Percentiles rank a stretch among this genome's conserved stretches.
Evolutionary conservation across 2,329 filamentous ascomycete genomes (phyloP).

Genomic region (Paecilomyces sp.): DNA sequence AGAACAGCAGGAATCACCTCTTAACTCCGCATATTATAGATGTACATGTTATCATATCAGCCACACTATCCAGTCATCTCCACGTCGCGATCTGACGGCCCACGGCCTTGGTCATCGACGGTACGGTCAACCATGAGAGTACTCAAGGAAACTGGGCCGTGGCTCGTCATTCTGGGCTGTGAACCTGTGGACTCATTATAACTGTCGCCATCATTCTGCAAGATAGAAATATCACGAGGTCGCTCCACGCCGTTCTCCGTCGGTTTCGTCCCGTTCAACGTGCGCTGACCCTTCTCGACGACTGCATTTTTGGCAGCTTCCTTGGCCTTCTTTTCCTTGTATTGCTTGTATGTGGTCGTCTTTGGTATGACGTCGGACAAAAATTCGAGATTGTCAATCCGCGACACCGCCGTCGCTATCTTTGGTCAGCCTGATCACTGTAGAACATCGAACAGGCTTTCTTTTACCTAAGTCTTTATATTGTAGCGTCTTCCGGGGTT

Average conservation of each 20-base stretch:
- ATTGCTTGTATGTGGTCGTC: slow-evolving; percentile 71
- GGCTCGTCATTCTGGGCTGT: slow-evolving; percentile 25
- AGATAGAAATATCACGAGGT: slow-evolving; percentile 4
- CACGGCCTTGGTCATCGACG: slow-evolving; percentile 35
- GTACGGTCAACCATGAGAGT: slow-evolving; percentile 51
- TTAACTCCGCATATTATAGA: background rate
- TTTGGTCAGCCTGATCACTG: background rate
- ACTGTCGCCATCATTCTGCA: slow-evolving; percentile 4
- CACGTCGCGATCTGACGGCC: slow-evolving; percentile 44
- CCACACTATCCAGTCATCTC: slow-evolving; percentile 49
- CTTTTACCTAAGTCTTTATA: slow-evolving; percentile 80
- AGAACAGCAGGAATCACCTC: background rate
- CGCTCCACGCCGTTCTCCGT: slow-evolving; percentile 8
- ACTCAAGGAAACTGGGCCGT: slow-evolving; percentile 35
- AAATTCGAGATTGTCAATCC: slow-evolving; percentile 92
- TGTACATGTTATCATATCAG: background rate
- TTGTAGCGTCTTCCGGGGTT: slow-evolving; percentile 87
- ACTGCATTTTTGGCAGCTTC: slow-evolving; percentile 21
- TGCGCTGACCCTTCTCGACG: slow-evolving; percentile 32
- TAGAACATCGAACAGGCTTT: background rate
- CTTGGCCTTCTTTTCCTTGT: slow-evolving; percentile 56
- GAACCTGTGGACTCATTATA: slow-evolving; percentile 17
- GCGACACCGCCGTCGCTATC: slow-evolving; percentile 72
- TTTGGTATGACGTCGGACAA: slow-evolving; percentile 84
- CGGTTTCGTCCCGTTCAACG: slow-evolving; percentile 22